Evolutionary conservation across 139 green algal species (phyloP).

Genomic region (Volvox africanus): DNA sequence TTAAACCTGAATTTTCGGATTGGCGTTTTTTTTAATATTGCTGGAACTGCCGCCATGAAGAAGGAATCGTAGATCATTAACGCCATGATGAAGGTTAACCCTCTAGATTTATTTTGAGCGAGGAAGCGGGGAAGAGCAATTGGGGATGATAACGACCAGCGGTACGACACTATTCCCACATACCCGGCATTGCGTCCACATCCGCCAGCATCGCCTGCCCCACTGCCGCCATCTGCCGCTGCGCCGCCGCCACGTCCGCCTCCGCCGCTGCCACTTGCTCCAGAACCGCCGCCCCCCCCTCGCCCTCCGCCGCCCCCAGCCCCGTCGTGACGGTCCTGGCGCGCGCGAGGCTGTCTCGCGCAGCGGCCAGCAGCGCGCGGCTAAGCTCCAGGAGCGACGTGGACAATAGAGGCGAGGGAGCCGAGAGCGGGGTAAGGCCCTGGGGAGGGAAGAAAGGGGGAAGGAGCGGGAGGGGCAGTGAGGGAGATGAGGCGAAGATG

Average conservation of each 20-base stretch:
- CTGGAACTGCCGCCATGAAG: too few relatives aligned
- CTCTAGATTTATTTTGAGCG: too few relatives aligned
- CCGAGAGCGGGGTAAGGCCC: not conserved
- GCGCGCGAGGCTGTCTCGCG: slow-evolving; percentile 58
- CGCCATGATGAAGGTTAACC: too few relatives aligned
- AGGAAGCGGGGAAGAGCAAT: too few relatives aligned
- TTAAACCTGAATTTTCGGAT: too few relatives aligned
- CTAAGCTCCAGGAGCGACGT: slow-evolving; percentile 57
- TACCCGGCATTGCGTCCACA: slow-evolving; percentile 23
- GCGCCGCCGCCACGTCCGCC: slow-evolving; percentile 17
- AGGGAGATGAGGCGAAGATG: not conserved
- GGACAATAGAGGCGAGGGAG: slow-evolving; percentile 54
- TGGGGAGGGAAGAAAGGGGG: not conserved
- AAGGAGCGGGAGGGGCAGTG: not conserved
- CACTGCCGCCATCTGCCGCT: slow-evolving; percentile 22
- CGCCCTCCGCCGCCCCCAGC: not conserved
- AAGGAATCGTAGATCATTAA: too few relatives aligned
- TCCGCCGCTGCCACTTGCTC: slow-evolving; percentile 28
- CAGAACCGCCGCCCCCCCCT: not conserved
- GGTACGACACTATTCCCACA: not conserved
- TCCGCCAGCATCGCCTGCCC: slow-evolving; percentile 26
- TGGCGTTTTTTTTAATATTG: too few relatives aligned
- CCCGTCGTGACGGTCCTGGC: not conserved
- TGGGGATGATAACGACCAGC: too few relatives aligned
- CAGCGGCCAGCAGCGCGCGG: slow-evolving; percentile 54